A percentile compares a stretch with the other conserved stretches of the same genome.
phyloP scores from a whole-genome alignment of 345 rosid genomes.

The Pugionium dolabratum region DNA sequence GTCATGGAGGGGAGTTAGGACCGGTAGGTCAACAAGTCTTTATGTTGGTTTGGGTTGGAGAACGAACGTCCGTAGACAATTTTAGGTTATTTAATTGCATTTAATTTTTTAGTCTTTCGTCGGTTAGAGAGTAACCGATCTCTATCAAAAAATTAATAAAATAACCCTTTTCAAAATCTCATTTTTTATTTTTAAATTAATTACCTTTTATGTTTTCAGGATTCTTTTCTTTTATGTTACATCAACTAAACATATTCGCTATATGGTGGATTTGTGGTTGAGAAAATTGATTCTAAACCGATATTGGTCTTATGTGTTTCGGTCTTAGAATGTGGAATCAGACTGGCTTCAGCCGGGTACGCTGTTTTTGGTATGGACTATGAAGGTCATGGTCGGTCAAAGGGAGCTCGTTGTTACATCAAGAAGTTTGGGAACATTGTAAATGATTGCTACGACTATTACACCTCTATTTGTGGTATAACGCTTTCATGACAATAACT shows the following conservation, averaged over 20 bases:
- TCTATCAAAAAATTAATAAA: not conserved
- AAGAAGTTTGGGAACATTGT: constrained; percentile 79
- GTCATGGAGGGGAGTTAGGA: constrained; percentile 16
- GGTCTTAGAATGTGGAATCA: constrained; percentile 70
- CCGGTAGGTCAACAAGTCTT: constrained; percentile 38
- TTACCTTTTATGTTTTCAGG: not conserved
- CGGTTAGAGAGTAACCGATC: not conserved
- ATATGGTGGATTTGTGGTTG: constrained; percentile 21
- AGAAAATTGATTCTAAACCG: constrained; percentile 15
- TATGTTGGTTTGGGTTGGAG: constrained; percentile 38
- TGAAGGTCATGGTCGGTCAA: constrained; percentile 92
- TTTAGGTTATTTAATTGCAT: constrained; percentile 11
- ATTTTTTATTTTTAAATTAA: not conserved
- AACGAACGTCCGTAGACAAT: constrained; percentile 11
- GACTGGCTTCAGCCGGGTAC: constrained; percentile 72
- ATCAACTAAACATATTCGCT: not conserved
- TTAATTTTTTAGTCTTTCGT: not conserved
- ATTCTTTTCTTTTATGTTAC: not conserved
- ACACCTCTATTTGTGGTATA: constrained; percentile 78
- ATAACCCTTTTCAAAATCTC: not conserved
- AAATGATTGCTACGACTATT: constrained; percentile 71
- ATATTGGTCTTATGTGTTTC: not conserved
- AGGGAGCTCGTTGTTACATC: constrained; percentile 91
- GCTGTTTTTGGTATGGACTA: constrained; percentile 94
- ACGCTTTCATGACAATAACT: not conserved